Percentiles rank a stretch among this genome's conserved stretches.
phyloP scores from a whole-genome alignment of 2,329 filamentous ascomycete species.

The Raffaelea ambrosiae region DNA sequence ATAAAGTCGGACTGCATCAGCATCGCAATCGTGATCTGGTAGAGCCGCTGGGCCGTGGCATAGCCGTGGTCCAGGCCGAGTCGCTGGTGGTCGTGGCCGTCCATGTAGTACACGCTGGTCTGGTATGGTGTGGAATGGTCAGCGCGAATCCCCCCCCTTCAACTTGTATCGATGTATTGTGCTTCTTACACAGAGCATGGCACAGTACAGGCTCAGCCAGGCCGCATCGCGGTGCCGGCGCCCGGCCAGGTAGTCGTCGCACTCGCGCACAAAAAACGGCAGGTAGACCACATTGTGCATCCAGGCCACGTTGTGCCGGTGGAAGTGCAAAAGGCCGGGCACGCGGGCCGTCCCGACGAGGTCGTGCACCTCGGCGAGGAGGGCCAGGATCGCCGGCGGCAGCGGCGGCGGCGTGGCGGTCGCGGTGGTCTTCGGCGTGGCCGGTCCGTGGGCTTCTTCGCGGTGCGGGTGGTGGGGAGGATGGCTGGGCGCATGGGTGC shows the following conservation, averaged over 20 bases:
- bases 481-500: background rate
- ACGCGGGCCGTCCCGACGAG: background rate
- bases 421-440: no score
- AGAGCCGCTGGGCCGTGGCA: background rate
- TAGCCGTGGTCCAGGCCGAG: background rate
- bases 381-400: background rate
- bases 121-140: background rate
- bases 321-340: background rate
- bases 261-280: slow-evolving; percentile 1
- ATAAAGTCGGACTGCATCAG: slow-evolving; percentile 1
- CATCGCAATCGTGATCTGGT: background rate
- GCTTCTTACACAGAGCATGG: slow-evolving; percentile 1
- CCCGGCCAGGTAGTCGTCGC: background rate
- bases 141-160: no score
- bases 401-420: background rate
- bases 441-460: no score
- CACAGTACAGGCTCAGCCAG: slow-evolving; percentile 1
- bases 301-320: background rate
- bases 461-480: no score
- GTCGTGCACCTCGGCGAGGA: background rate
- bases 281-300: slow-evolving; percentile 4
- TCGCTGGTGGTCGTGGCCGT: background rate
- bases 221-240: background rate
- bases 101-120: slow-evolving; percentile 3
- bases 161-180: no score